Evolutionary conservation across 495 filamentous ascomycete species (phyloP), one percentile per base, ranked within the genome.

Genomic region (Talaromyces nanjingensis): DNA sequence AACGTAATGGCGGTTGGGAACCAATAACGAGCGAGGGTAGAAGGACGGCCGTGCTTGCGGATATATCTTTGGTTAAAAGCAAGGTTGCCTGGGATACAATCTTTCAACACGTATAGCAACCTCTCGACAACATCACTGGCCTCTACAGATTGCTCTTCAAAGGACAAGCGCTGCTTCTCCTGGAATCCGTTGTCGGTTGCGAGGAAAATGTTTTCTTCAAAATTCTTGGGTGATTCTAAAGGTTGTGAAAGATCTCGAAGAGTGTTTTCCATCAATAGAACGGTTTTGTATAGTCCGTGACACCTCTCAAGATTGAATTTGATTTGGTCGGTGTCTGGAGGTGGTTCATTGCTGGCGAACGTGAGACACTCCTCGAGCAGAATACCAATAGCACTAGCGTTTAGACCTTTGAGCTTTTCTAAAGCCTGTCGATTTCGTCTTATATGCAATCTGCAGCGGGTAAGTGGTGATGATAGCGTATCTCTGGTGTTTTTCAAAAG

Each of bases 11-110:
- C 80, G 0, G 84, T 80, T 4, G 91, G 91, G 4, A 96, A 72
- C 94, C 94, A 98, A 73, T 96, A 97, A 31, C 94, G 86, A 16
- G 92, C 80, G 3, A 93, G 56, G n/a, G 77, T 72, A 1, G 90
- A 84, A 0, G 94, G 94, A 27, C 87, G 87, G 2, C 94, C 94
- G 68, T 92, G 83, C 39, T 84, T 66, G 27, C 67, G 64, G 7
- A 86, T 78, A 3, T 86, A 65, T 2, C 66, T 68, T 22, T 77
- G 68, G 18, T 89, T 86, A 9, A 75, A 71, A 12, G 64, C 58
- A 4, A 75, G 69, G 68, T 96, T 87, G n/a, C 73, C 72, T 6
- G 89, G 88, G 5, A 89, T 71, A 45, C 86, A 77, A 2, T 76
- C 66, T 12, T 77, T 65, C 3, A 97, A 83, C 6, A 97, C 81